phyloP scores from a whole-genome alignment of 331 rosid genomes.

The Malus hybrid region DNA sequence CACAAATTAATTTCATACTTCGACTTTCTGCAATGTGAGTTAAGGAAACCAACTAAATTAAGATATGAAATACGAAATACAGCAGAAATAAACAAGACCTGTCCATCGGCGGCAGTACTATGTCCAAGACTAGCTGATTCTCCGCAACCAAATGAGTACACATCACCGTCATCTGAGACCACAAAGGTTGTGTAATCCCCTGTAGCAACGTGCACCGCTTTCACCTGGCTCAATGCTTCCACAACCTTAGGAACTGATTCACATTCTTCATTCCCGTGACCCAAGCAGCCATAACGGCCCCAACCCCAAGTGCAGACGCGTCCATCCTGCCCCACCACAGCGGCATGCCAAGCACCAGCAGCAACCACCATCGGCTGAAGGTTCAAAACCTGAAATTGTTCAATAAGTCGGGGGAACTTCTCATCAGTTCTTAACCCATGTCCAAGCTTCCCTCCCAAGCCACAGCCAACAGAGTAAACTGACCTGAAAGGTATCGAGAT shows the following conservation, averaged over 20 bases:
- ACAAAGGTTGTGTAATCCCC: constrained; percentile 97
- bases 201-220: constrained; percentile 82
- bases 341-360: constrained; percentile 99
- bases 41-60: not conserved
- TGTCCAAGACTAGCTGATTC: constrained; percentile 95
- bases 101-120: constrained; percentile 35
- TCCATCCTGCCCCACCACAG: constrained; percentile 89
- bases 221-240: constrained; percentile 62
- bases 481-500: constrained; percentile 49
- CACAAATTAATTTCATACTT: not conserved
- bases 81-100: constrained; percentile 40
- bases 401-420: constrained; percentile 72
- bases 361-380: constrained; percentile 83
- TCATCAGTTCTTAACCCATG: constrained; percentile 81
- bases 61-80: not conserved
- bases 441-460: constrained; percentile 98
- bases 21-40: not conserved
- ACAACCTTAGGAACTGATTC: constrained; percentile 84
- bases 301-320: constrained; percentile 99
- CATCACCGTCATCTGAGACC: constrained; percentile 78
- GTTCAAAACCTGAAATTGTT: constrained; percentile 60
- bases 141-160: constrained; percentile 91
- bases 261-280: constrained; percentile 91
- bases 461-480: constrained; percentile 93
- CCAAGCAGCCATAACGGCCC: constrained; percentile 97